Percentiles rank a stretch among this genome's conserved stretches.
Conservation (phyloP, 805 yeast genomes). For the Kodamaea kakaduensis region DNA sequence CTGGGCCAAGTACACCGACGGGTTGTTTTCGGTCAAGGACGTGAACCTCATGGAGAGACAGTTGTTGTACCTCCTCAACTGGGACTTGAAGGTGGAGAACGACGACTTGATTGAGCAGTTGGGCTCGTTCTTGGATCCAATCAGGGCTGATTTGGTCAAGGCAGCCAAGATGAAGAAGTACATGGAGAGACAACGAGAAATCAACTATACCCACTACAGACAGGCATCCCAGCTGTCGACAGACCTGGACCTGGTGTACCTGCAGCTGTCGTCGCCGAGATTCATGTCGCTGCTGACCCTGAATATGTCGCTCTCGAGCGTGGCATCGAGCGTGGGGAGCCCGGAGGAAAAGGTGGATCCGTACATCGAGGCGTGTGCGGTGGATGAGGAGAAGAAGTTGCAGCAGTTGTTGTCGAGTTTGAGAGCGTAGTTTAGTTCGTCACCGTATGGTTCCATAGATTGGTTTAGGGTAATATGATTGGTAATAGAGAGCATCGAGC, state of each 20-base stretch:
- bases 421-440: slow-evolving; percentile 2
- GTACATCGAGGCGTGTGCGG: slow-evolving; percentile 31
- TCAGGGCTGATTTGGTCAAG: slow-evolving; percentile 38
- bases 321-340: not conserved
- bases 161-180: slow-evolving; percentile 31
- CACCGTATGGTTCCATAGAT: not conserved
- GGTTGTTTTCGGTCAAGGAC: slow-evolving; percentile 62
- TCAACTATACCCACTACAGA: slow-evolving; percentile 17
- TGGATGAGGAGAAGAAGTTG: slow-evolving; percentile 32
- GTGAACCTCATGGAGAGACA: slow-evolving; percentile 81
- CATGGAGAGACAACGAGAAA: slow-evolving; percentile 24
- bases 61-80: slow-evolving; percentile 59
- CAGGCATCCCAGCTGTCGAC: slow-evolving; percentile 16
- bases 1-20: slow-evolving; percentile 79
- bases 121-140: slow-evolving; percentile 48
- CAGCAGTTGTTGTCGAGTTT: slow-evolving; percentile 19
- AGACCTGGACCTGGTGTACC: not conserved
- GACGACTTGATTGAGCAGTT: slow-evolving; percentile 42
- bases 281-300: slow-evolving; percentile 6
- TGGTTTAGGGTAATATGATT: slow-evolving; percentile 1
- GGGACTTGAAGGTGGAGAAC: slow-evolving; percentile 56
- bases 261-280: not conserved
- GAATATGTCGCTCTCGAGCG: slow-evolving; percentile 7
- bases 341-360: slow-evolving; percentile 21
- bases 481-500: too few relatives aligned